Percentiles rank a stretch among this genome's conserved stretches.
phyloP scores from a whole-genome alignment of 352 stramenopile species.

The Phytophthora kernoviae region DNA sequence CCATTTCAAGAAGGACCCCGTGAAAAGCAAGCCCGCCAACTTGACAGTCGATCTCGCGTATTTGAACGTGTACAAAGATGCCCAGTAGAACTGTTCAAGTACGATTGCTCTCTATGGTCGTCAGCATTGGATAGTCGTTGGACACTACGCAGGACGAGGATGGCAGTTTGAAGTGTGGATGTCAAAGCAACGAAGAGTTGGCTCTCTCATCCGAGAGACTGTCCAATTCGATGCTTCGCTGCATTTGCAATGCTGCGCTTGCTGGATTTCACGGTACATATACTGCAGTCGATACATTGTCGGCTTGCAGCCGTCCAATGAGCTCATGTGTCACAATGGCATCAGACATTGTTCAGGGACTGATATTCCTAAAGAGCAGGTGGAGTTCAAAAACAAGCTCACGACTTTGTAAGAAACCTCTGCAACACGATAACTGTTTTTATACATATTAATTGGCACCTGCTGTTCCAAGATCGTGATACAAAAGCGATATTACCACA shows the following conservation, averaged over 20 bases:
- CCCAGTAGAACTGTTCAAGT: not conserved
- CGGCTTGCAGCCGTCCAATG: too few relatives aligned
- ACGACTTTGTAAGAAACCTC: too few relatives aligned
- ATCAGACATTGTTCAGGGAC: too few relatives aligned
- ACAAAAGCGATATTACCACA: too few relatives aligned
- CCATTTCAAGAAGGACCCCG: too few relatives aligned
- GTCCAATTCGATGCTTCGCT: not conserved
- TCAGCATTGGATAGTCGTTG: not conserved
- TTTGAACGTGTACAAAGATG: slow-evolving; percentile 34
- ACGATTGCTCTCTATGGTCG: not conserved
- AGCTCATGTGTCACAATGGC: too few relatives aligned
- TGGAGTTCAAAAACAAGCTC: too few relatives aligned
- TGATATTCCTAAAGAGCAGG: too few relatives aligned
- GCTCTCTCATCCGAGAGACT: not conserved
- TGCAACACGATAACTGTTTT: too few relatives aligned
- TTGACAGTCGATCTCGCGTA: slow-evolving; percentile 32
- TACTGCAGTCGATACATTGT: too few relatives aligned
- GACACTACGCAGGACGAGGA: not conserved
- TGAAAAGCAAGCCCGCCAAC: slow-evolving; percentile 1
- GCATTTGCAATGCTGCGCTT: not conserved
- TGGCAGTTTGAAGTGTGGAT: not conserved
- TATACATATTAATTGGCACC: too few relatives aligned
- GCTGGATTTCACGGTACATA: not conserved
- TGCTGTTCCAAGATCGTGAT: too few relatives aligned
- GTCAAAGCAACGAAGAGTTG: slow-evolving; percentile 6